A percentile compares a stretch with the other conserved stretches of the same genome.
phyloP scores from a whole-genome alignment of 768 basidiomycete genomes.

The Grammothele lineata region DNA sequence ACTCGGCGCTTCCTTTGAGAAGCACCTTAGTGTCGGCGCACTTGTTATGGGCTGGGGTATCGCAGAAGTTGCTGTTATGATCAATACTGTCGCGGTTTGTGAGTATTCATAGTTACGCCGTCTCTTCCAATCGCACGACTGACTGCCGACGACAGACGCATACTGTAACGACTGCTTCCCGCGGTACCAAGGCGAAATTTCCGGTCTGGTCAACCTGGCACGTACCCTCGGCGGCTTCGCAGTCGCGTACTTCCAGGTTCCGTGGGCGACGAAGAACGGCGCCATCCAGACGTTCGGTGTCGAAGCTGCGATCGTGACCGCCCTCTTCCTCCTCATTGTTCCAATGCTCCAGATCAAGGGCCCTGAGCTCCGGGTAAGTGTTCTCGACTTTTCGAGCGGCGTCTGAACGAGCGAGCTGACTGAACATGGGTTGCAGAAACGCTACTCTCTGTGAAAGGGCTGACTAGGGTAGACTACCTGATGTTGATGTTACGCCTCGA shows the following conservation, averaged over 20 bases:
- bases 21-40: conserved; percentile 46
- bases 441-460: not conserved
- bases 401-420: too few species aligned
- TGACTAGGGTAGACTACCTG: too few species aligned
- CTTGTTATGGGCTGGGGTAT: conserved; percentile 69
- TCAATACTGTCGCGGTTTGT: conserved; percentile 62
- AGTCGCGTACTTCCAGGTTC: conserved; percentile 64
- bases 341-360: conserved; percentile 51
- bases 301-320: conserved; percentile 58
- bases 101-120: conserved; percentile 24
- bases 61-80: conserved; percentile 50
- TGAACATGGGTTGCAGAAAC: not conserved
- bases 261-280: conserved; percentile 57
- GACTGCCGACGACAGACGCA: conserved; percentile 32
- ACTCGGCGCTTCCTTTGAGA: conserved; percentile 52
- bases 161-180: conserved; percentile 51
- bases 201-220: conserved; percentile 54
- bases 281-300: conserved; percentile 58
- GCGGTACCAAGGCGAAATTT: conserved; percentile 51
- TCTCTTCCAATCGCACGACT: not conserved
- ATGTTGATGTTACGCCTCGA: too few species aligned
- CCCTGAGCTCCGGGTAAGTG: conserved; percentile 39
- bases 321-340: conserved; percentile 46
- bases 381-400: too few species aligned
- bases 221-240: conserved; percentile 57